Percentiles rank a stretch among this genome's conserved stretches.
These are phyloP conservation scores for Rhododendron ovatum DNA, from an alignment of 148 eudicot species.

Conservation along the genomic window DNA sequence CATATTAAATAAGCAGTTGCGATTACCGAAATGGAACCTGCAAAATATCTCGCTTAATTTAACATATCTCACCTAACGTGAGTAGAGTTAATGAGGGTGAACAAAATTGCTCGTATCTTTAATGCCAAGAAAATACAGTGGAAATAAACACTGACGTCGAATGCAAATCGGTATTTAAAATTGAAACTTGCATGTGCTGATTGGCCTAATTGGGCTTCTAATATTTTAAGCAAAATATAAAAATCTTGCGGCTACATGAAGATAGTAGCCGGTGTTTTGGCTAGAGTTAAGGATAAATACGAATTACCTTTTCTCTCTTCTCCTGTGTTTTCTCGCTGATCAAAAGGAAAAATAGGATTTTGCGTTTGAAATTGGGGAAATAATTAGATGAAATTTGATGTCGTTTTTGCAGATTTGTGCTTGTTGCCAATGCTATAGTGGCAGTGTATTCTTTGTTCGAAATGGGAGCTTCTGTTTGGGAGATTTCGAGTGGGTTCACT, in stretches of 20 bases:
- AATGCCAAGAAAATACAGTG: background rate
- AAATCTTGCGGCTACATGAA: background rate
- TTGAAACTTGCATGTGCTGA: background rate
- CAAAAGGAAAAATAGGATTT: background rate
- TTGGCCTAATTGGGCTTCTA: background rate
- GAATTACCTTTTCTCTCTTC: background rate
- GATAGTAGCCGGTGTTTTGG: background rate
- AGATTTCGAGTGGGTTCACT: slow-evolving; percentile 59
- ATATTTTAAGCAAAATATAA: background rate
- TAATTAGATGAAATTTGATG: background rate
- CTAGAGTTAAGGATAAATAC: background rate
- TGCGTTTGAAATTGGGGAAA: background rate
- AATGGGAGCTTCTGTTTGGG: slow-evolving; percentile 82
- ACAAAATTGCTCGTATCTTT: background rate
- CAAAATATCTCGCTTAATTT: no score
- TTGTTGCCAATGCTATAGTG: slow-evolving; percentile 65
- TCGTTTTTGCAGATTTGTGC: slow-evolving; percentile 41
- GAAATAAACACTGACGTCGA: background rate
- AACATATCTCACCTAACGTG: no score
- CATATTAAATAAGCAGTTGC: no score
- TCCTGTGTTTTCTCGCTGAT: background rate
- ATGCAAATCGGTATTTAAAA: background rate
- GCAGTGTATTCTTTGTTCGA: slow-evolving; percentile 70
- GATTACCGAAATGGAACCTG: background rate
- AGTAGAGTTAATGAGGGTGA: no score